A percentile compares a stretch with the other conserved stretches of the same genome.
phyloP scores from a whole-genome alignment of 1,284 basidiomycete genomes.

The Melampsora americana region DNA sequence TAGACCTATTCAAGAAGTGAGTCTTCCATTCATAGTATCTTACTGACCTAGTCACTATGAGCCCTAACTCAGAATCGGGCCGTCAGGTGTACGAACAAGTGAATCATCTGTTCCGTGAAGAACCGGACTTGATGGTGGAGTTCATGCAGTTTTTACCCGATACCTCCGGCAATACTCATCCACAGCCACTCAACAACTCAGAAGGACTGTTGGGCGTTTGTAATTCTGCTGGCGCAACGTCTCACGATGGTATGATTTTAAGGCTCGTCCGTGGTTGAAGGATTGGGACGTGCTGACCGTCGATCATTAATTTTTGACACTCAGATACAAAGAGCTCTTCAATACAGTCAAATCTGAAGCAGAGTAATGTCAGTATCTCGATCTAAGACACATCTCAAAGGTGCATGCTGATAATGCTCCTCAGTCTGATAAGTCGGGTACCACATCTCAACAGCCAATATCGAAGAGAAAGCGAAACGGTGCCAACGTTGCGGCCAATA shows the following conservation, averaged over 20 bases:
- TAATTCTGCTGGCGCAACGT: not conserved
- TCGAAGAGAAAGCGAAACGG: conserved; percentile 42
- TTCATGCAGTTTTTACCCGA: conserved; percentile 96
- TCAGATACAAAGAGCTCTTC: conserved; percentile 1
- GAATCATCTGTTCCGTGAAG: conserved; percentile 83
- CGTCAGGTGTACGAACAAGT: conserved; percentile 85
- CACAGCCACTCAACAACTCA: conserved; percentile 6
- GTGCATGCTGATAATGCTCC: not conserved
- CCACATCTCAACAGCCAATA: conserved; percentile 14
- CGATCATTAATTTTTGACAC: not conserved
- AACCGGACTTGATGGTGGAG: conserved; percentile 85
- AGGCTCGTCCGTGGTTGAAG: too few relatives aligned
- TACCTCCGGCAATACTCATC: conserved; percentile 48
- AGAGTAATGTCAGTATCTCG: not conserved
- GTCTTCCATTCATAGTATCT: conserved; percentile 52
- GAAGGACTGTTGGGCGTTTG: conserved; percentile 10
- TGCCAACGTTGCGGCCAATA: conserved; percentile 48
- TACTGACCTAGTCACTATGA: not conserved
- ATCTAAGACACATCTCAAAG: not conserved
- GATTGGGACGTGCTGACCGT: not conserved
- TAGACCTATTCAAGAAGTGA: conserved; percentile 77
- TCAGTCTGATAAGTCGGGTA: not conserved
- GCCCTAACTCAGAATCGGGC: not conserved
- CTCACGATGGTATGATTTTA: not conserved
- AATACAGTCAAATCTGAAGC: not conserved